These are phyloP conservation scores for Setomelanomma holmii DNA, from an alignment of 2,329 filamentous ascomycete genomes.

Conservation along the genomic window DNA sequence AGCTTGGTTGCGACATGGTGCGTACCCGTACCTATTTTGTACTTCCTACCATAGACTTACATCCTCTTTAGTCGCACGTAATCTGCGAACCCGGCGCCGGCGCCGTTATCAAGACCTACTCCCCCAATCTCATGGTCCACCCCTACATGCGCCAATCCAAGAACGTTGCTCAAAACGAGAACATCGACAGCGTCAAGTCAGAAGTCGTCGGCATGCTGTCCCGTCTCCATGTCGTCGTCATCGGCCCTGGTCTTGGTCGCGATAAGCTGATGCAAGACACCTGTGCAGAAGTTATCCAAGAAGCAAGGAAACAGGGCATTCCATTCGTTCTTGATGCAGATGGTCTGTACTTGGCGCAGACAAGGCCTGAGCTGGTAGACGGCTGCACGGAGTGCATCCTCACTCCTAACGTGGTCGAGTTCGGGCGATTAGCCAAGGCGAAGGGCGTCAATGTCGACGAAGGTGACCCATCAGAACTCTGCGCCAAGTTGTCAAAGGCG, in stretches of 20 bases:
- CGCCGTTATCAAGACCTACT: slow-evolving; percentile 93
- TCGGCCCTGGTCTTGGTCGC: slow-evolving; percentile 89
- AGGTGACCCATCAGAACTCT: slow-evolving; percentile 64
- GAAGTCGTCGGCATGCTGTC: slow-evolving; percentile 80
- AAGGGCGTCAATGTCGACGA: slow-evolving; percentile 70
- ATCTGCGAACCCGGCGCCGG: slow-evolving; percentile 91
- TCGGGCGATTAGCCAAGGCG: slow-evolving; percentile 78
- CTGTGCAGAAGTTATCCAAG: slow-evolving; percentile 77
- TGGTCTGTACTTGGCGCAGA: slow-evolving; percentile 79
- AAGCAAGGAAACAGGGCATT: slow-evolving; percentile 73
- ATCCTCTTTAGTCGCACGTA: slow-evolving; percentile 73
- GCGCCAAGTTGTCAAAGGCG: slow-evolving; percentile 72
- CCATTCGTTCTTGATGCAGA: slow-evolving; percentile 93
- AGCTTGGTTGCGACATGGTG: slow-evolving; percentile 90
- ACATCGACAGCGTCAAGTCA: slow-evolving; percentile 68
- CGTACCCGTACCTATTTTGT: background rate
- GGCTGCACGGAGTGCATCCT: slow-evolving; percentile 86
- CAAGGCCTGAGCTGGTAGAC: slow-evolving; percentile 75
- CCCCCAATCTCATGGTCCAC: slow-evolving; percentile 97
- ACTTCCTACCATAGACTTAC: slow-evolving; percentile 20
- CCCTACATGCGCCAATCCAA: slow-evolving; percentile 86
- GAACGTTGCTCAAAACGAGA: slow-evolving; percentile 62
- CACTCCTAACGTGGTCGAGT: slow-evolving; percentile 95
- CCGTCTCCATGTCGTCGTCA: slow-evolving; percentile 88
- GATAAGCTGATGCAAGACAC: slow-evolving; percentile 91